Evolutionary conservation across 164 flowering plant genomes (phyloP).

Genomic region (Akebia trifoliata): DNA sequence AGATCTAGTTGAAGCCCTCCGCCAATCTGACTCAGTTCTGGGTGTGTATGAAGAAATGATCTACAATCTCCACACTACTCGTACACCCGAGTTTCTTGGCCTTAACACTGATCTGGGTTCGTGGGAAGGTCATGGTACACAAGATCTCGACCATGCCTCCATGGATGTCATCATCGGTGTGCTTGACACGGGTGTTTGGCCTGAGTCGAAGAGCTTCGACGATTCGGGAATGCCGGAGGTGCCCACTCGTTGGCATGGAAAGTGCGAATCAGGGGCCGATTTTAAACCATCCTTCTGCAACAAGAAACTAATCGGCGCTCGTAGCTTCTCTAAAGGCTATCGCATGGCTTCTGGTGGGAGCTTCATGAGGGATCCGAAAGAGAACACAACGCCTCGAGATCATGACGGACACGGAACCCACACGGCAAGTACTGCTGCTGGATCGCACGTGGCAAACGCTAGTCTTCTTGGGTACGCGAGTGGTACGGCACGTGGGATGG

Average conservation of each 20-base stretch:
- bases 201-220: slow-evolving; percentile 55
- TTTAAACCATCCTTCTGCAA: slow-evolving; percentile 49
- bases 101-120: slow-evolving; percentile 26
- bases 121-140: slow-evolving; percentile 27
- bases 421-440: slow-evolving; percentile 83
- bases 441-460: slow-evolving; percentile 48
- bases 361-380: slow-evolving; percentile 16
- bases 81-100: slow-evolving; percentile 66
- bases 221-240: slow-evolving; percentile 51
- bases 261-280: slow-evolving; percentile 55
- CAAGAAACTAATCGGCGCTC: slow-evolving; percentile 76
- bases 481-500: slow-evolving; percentile 92
- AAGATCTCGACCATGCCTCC: slow-evolving; percentile 37
- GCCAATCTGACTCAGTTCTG: slow-evolving; percentile 41
- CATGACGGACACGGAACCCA: slow-evolving; percentile 87
- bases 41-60: slow-evolving; percentile 55
- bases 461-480: slow-evolving; percentile 71
- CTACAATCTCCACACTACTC: slow-evolving; percentile 72
- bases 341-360: slow-evolving; percentile 41
- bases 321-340: slow-evolving; percentile 62
- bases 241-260: slow-evolving; percentile 59
- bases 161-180: slow-evolving; percentile 68
- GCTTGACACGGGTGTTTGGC: slow-evolving; percentile 86
- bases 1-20: slow-evolving; percentile 41
- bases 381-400: slow-evolving; percentile 53